Base-by-base conservation (phyloP, 768 basidiomycete genomes). In the Mycena galericulata region DNA sequence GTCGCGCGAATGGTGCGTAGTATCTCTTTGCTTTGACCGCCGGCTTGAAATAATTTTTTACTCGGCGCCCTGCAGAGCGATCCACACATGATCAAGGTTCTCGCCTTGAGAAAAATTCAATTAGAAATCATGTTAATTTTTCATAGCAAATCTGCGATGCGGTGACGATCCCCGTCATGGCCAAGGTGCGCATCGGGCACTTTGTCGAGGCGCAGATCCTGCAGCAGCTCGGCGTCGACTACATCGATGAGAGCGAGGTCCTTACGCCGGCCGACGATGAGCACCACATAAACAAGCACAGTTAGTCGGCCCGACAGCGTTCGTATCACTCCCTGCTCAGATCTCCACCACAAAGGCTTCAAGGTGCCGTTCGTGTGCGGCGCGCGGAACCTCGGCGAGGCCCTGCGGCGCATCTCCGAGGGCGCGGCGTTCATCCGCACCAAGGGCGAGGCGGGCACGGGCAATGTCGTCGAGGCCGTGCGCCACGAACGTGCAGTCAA, bases 381-480 rank as follows among this genome's bases (percentile, higher is more conserved):
- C 64, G 94, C 95, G 65, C 92, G 94, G 61, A 92, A 97, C 79
- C 89, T 99, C 32, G 98, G 98, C 60, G 97, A 99, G 80, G 98
- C 98, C 4, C 86, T 99, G 7, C 91, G 98, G 43, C 90, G 98
- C 69, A 98, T 99, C 74, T 94, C 94, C 26, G 98, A 99, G 79
- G 98, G 98, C 50, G 97, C 97, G 2, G 95, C 98, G 0, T 96
- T 99, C 87, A 96, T 99, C 81, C 95, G 98, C 72, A 98, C 97
- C 65, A 99, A 99, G 82, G 97, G 96, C 61, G 92, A 94, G 79
- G 92, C 92, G 20, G 94, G 94, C 22, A 95, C 94, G 0, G 94
- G 94, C 45, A 96, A 96, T 76, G 92, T 95, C 53, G 92, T 95
- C 63, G 94, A 96, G 79, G 98, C 98, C 47, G 98, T 99, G 61